Conservation (phyloP, 2,329 filamentous ascomycete genomes). For the Ophiostoma triangulosporum region DNA sequence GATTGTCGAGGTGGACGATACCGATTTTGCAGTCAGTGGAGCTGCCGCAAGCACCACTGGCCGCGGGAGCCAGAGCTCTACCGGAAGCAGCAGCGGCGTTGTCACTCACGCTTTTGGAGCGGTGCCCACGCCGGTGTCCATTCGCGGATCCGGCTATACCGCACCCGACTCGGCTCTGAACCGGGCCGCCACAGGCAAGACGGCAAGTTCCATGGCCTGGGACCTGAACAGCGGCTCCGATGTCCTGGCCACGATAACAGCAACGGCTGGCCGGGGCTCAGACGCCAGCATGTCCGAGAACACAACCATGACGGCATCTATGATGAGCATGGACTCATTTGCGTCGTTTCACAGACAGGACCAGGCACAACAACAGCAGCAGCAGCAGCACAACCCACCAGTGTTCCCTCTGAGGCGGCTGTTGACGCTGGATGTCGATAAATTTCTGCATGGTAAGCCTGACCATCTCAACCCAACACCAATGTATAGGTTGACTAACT, state of each 20-base stretch:
- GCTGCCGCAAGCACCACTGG: not conserved
- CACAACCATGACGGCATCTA: no score
- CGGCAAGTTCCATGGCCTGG: not conserved
- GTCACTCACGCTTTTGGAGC: not conserved
- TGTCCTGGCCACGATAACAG: not conserved
- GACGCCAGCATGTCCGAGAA: no score
- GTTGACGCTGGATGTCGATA: slow-evolving; percentile 16
- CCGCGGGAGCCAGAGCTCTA: not conserved
- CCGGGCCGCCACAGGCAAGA: not conserved
- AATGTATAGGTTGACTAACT: not conserved
- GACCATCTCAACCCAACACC: not conserved
- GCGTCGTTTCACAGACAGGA: not conserved
- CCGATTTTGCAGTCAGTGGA: slow-evolving; percentile 23
- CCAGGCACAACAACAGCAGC: not conserved
- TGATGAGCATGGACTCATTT: not conserved
- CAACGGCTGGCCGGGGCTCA: not conserved
- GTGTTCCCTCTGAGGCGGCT: not conserved
- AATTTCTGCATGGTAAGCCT: slow-evolving; percentile 17
- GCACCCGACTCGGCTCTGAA: not conserved
- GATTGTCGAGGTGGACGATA: slow-evolving; percentile 39
- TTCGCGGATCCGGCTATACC: not conserved
- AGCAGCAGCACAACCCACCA: not conserved
- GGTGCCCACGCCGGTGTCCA: not conserved
- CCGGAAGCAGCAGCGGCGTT: not conserved
- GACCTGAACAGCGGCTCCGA: not conserved